These are phyloP conservation scores for Mortierella hygrophila DNA, from an alignment of 192 early-diverging fungal genomes.

Conservation along the genomic window DNA sequence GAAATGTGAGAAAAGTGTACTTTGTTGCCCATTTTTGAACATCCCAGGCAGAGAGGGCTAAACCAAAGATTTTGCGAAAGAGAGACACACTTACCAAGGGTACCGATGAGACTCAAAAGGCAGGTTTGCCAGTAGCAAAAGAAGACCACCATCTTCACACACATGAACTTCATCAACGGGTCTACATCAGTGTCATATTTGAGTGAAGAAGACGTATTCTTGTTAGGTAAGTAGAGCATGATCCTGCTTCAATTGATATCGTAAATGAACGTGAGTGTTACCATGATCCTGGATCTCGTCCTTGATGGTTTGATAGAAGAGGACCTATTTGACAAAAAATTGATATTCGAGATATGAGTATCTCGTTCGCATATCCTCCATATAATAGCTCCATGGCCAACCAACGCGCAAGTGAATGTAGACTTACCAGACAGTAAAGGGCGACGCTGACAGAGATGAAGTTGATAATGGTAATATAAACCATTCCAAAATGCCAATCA, in stretches of 20 bases:
- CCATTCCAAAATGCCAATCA: slow-evolving; percentile 72
- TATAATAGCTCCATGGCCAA: neutral
- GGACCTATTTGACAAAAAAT: slow-evolving; percentile 13
- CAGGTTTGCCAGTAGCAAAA: slow-evolving; percentile 49
- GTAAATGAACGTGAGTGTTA: neutral
- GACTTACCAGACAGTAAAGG: slow-evolving; percentile 74
- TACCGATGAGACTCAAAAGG: slow-evolving; percentile 33
- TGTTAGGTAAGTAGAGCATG: neutral
- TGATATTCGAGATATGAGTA: neutral
- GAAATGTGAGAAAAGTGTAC: too few relatives aligned
- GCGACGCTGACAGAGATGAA: slow-evolving; percentile 73
- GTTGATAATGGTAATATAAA: slow-evolving; percentile 74
- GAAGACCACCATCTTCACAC: slow-evolving; percentile 56
- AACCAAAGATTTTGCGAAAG: neutral
- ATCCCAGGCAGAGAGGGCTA: neutral
- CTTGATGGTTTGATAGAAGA: slow-evolving; percentile 49
- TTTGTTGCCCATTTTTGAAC: too few relatives aligned
- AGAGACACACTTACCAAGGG: slow-evolving; percentile 30
- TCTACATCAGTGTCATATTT: slow-evolving; percentile 8
- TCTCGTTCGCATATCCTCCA: neutral
- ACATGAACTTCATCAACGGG: slow-evolving; percentile 56
- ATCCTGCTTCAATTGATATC: too few relatives aligned
- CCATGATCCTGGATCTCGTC: slow-evolving; percentile 46
- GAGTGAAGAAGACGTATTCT: neutral
- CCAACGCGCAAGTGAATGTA: slow-evolving; percentile 30